Conservation (phyloP, 257 asterid genomes). For the Capsicum pubescens region DNA sequence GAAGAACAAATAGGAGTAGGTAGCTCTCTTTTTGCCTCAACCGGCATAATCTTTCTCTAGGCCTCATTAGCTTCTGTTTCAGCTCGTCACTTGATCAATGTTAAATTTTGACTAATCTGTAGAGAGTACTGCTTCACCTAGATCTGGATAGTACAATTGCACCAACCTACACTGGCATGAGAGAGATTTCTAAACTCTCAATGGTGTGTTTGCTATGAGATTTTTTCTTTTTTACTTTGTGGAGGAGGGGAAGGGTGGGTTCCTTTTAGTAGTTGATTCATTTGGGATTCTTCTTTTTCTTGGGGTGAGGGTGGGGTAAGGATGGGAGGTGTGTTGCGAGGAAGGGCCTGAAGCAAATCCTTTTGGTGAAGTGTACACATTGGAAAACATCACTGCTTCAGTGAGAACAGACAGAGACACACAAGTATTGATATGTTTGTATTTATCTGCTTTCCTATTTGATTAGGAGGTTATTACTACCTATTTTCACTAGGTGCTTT, state of each 20-base stretch:
- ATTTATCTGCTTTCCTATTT: not conserved
- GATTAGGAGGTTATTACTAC: not conserved
- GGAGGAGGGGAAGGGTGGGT: not conserved
- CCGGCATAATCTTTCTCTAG: not conserved
- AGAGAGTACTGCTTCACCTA: not conserved
- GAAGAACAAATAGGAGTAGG: not conserved
- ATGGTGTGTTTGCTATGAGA: slow-evolving; percentile 14
- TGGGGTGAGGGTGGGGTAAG: not conserved
- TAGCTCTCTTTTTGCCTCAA: not conserved
- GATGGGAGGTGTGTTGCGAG: not conserved
- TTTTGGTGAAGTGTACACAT: not conserved
- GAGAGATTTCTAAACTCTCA: not conserved
- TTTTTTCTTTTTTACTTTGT: not conserved
- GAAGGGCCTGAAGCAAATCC: slow-evolving; percentile 10
- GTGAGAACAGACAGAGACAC: not conserved
- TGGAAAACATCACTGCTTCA: not conserved
- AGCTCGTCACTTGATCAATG: slow-evolving; percentile 15
- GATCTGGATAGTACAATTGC: not conserved
- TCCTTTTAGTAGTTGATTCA: slow-evolving; percentile 15
- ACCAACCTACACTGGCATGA: slow-evolving; percentile 4
- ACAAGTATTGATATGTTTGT: not conserved
- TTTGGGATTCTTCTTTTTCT: not conserved
- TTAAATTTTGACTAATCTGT: slow-evolving; percentile 18
- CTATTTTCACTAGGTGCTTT: not conserved
- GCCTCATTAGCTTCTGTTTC: slow-evolving; percentile 14